phyloP scores from a whole-genome alignment of 2,329 filamentous ascomycete species.

The Alternaria atra region DNA sequence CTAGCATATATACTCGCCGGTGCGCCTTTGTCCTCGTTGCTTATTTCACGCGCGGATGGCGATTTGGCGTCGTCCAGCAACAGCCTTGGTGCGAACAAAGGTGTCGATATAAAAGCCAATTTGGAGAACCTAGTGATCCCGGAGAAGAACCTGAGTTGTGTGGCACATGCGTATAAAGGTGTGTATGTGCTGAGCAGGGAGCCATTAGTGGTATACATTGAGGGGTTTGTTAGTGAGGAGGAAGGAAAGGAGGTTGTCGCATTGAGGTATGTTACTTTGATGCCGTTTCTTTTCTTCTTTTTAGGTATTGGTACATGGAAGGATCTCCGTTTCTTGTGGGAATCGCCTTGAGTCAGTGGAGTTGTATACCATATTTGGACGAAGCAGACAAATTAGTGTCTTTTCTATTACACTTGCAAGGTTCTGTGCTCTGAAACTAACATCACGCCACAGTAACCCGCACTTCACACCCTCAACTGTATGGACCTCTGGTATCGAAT shows the following conservation, averaged over 20 bases:
- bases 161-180: slow-evolving; percentile 47
- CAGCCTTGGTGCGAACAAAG: slow-evolving; percentile 1
- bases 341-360: background rate
- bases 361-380: background rate
- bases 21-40: slow-evolving; percentile 38
- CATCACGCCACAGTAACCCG: slow-evolving; percentile 46
- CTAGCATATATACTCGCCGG: slow-evolving; percentile 49
- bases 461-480: slow-evolving; percentile 65
- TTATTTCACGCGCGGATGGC: background rate
- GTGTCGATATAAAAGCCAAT: slow-evolving; percentile 35
- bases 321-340: background rate
- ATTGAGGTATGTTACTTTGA: slow-evolving; percentile 57
- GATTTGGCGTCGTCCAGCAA: background rate
- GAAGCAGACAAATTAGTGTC: background rate
- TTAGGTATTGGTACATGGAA: background rate
- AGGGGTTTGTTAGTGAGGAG: slow-evolving; percentile 60
- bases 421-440: background rate
- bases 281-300: background rate
- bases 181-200: slow-evolving; percentile 62
- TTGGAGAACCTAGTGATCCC: slow-evolving; percentile 53
- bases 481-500: slow-evolving; percentile 59
- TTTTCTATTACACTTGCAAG: background rate
- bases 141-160: slow-evolving; percentile 50
- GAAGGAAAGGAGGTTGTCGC: slow-evolving; percentile 63
- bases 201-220: slow-evolving; percentile 67